phyloP scores from a whole-genome alignment of 257 asterid genomes.

The Voacanga thouarsii region DNA sequence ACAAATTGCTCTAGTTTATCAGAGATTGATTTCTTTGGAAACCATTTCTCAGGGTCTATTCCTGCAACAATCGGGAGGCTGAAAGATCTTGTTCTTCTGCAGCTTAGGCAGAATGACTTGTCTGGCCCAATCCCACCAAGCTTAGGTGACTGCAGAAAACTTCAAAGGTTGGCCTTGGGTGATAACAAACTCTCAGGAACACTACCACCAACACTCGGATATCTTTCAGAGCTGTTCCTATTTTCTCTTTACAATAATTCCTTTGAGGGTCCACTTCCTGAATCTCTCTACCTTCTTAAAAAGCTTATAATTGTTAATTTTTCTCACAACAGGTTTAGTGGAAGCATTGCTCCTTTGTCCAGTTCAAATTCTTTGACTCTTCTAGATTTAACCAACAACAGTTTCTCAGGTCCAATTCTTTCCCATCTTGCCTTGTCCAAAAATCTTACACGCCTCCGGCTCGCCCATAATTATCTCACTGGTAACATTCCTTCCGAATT shows the following conservation, averaged over 20 bases:
- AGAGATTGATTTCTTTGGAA: conserved; percentile 74
- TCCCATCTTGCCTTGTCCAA: conserved; percentile 48
- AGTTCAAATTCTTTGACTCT: conserved; percentile 52
- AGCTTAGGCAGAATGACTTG: conserved; percentile 67
- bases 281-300: conserved; percentile 58
- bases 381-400: conserved; percentile 74
- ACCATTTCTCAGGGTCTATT: conserved; percentile 61
- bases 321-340: conserved; percentile 62
- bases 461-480: conserved; percentile 57
- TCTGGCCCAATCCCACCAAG: conserved; percentile 72
- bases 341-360: conserved; percentile 53
- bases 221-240: conserved; percentile 53
- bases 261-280: conserved; percentile 73
- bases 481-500: conserved; percentile 59
- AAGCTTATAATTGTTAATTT: conserved; percentile 70
- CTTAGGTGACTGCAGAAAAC: conserved; percentile 78
- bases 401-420: conserved; percentile 66
- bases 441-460: conserved; percentile 62
- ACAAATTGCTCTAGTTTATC: conserved; percentile 62
- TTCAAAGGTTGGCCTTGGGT: conserved; percentile 58
- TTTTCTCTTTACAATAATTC: conserved; percentile 85
- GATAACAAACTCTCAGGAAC: conserved; percentile 83
- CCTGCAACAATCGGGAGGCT: conserved; percentile 79
- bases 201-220: conserved; percentile 61
- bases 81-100: conserved; percentile 57